A percentile compares a stretch with the other conserved stretches of the same genome.
Evolutionary conservation across 78 protist species (phyloP).

Genomic region (Dictyostelium brefeldianum): DNA sequence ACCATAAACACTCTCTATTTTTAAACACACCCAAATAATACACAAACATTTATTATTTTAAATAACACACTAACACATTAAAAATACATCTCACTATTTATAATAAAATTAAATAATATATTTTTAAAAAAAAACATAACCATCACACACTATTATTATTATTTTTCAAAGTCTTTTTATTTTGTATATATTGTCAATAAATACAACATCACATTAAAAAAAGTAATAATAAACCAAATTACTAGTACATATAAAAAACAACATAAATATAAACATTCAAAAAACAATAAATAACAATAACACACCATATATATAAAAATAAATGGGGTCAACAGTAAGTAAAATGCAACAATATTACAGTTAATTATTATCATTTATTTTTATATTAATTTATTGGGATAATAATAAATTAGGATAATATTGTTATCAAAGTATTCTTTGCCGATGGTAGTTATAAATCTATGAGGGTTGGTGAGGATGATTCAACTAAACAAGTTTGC

Average conservation of each 20-base stretch:
- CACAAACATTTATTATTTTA: neutral
- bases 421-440: conserved; percentile 53
- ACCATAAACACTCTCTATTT: neutral
- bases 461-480: conserved; percentile 33
- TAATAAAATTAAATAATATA: too few species aligned
- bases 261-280: neutral
- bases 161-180: too few species aligned
- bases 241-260: neutral
- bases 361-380: neutral
- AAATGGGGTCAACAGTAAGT: neutral
- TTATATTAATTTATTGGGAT: neutral
- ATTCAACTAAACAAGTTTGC: conserved; percentile 17
- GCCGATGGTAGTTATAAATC: conserved; percentile 69
- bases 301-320: neutral
- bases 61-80: neutral
- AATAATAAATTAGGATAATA: conserved; percentile 15
- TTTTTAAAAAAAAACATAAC: too few species aligned
- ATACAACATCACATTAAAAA: neutral
- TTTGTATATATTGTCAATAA: neutral
- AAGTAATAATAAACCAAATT: too few species aligned
- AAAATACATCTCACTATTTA: neutral
- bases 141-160: neutral
- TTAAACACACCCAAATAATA: too few species aligned
- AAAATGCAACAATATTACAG: neutral
- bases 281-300: neutral